Evolutionary conservation across 139 green algal genomes (phyloP).

Genomic region (Chlorella sp.): DNA sequence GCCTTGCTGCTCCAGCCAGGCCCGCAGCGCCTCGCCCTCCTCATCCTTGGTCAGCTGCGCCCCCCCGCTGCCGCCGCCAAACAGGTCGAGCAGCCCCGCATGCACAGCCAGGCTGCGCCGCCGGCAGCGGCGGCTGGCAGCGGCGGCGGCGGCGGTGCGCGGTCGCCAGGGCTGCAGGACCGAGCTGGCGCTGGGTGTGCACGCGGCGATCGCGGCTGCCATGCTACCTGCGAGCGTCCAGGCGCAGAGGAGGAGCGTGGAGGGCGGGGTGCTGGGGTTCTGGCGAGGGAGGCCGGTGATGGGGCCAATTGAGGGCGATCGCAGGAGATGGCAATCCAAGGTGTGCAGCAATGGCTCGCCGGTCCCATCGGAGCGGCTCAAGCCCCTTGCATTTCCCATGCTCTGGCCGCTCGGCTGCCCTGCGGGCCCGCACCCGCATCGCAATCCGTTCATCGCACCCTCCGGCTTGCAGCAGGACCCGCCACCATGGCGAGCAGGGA

Average conservation of each 20-base stretch:
- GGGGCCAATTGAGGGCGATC: not conserved
- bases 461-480: not conserved
- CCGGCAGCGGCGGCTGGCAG: not conserved
- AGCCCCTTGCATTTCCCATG: not conserved
- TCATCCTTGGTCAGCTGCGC: not conserved
- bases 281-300: not conserved
- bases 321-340: not conserved
- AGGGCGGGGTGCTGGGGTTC: not conserved
- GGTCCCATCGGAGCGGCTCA: not conserved
- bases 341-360: too few relatives aligned
- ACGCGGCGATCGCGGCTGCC: too few relatives aligned
- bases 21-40: not conserved
- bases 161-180: too few relatives aligned
- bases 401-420: not conserved
- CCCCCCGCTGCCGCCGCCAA: not conserved
- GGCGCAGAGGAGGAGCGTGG: too few relatives aligned
- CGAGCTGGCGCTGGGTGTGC: too few relatives aligned
- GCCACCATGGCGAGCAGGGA: conserved; percentile 10
- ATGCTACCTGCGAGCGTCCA: too few relatives aligned
- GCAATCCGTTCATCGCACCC: not conserved
- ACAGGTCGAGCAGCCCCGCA: not conserved
- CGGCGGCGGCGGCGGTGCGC: not conserved
- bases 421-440: not conserved
- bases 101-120: not conserved
- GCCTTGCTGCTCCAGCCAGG: not conserved